Conservation (phyloP, 495 filamentous ascomycete species). For the Penicillium tannophilum region DNA sequence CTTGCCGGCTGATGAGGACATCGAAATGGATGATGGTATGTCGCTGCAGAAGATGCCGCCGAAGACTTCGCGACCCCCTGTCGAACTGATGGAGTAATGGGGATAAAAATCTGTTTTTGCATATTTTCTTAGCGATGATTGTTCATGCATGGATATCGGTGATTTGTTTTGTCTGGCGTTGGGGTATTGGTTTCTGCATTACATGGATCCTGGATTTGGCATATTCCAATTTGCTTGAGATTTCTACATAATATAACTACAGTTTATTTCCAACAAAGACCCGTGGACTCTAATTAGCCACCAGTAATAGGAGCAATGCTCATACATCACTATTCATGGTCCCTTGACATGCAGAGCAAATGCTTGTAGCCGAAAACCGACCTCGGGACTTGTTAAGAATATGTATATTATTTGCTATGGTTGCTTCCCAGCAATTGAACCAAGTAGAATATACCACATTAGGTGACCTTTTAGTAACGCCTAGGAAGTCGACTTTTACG, state of each 20-base stretch:
- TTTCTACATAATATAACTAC: background rate
- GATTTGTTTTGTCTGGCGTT: slow-evolving; percentile 9
- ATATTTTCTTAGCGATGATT: slow-evolving; percentile 19
- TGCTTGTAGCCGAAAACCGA: too few relatives aligned
- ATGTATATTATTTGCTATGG: too few relatives aligned
- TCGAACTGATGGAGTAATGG: slow-evolving; percentile 77
- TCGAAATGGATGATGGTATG: slow-evolving; percentile 44
- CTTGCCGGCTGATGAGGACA: slow-evolving; percentile 50
- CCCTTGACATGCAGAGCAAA: too few relatives aligned
- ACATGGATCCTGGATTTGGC: slow-evolving; percentile 1
- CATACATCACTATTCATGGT: too few relatives aligned
- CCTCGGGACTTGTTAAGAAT: too few relatives aligned
- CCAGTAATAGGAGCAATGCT: too few relatives aligned
- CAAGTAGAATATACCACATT: too few relatives aligned
- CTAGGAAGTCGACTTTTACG: too few relatives aligned
- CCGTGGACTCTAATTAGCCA: too few relatives aligned
- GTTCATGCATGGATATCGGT: slow-evolving; percentile 10
- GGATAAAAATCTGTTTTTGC: slow-evolving; percentile 10
- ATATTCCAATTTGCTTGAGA: background rate
- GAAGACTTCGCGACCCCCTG: slow-evolving; percentile 82
- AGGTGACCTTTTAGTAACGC: too few relatives aligned
- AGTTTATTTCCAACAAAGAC: background rate
- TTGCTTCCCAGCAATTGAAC: too few relatives aligned
- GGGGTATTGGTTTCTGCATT: slow-evolving; percentile 3
- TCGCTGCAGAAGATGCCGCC: slow-evolving; percentile 58